These are phyloP conservation scores for Leccinum subtestaceum DNA, from an alignment of 768 basidiomycete genomes.

Conservation along the genomic window DNA sequence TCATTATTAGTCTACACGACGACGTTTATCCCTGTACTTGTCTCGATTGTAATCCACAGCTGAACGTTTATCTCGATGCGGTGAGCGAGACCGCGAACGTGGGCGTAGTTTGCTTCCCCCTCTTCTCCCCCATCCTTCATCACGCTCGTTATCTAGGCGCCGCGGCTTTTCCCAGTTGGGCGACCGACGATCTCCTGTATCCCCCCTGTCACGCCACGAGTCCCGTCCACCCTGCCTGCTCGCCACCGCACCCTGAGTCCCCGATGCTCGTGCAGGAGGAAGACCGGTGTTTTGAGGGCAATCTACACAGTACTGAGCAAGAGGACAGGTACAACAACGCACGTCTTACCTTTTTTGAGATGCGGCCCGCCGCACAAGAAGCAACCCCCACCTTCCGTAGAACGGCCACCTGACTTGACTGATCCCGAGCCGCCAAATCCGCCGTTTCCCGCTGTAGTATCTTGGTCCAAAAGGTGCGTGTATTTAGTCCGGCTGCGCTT, in stretches of 20 bases:
- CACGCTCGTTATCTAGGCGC: constrained; percentile 24
- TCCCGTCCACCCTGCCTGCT: constrained; percentile 33
- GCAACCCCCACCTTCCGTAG: constrained; percentile 66
- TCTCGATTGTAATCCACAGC: constrained; percentile 32
- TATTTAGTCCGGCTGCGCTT: constrained; percentile 93
- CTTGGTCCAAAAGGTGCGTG: constrained; percentile 93
- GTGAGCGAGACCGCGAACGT: constrained; percentile 35
- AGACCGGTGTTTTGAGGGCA: constrained; percentile 52
- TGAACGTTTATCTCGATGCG: constrained; percentile 25
- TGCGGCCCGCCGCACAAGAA: constrained; percentile 95
- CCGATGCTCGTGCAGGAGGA: constrained; percentile 31
- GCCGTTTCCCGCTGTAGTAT: constrained; percentile 66
- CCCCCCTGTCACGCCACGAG: constrained; percentile 38
- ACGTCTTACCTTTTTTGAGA: constrained; percentile 73
- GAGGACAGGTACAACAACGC: neutral
- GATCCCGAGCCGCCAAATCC: constrained; percentile 64
- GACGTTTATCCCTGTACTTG: constrained; percentile 48
- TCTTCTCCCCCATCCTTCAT: constrained; percentile 19
- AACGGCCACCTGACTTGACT: constrained; percentile 54
- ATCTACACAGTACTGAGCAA: constrained; percentile 32
- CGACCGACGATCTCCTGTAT: constrained; percentile 24
- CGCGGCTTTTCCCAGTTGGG: constrained; percentile 23
- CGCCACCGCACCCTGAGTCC: constrained; percentile 34
- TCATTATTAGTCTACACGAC: constrained; percentile 50
- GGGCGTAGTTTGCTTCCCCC: constrained; percentile 20